phyloP scores from a whole-genome alignment of 2,329 filamentous ascomycete genomes.

The Graphilbum sp. region DNA sequence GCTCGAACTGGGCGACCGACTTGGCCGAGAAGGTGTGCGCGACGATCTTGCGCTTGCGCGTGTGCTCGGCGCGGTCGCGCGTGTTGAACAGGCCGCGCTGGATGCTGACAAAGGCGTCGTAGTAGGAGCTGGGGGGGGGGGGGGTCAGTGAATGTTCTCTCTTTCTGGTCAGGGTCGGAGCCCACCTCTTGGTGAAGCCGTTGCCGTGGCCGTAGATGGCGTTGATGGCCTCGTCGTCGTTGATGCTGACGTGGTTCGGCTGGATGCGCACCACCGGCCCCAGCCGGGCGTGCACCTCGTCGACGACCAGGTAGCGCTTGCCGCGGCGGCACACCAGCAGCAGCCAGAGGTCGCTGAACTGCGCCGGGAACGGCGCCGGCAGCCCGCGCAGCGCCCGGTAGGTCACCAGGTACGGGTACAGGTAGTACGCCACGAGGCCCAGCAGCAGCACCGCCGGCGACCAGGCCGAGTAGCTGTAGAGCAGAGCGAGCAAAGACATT shows the following conservation, averaged over 20 bases:
- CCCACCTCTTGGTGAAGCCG: constrained; percentile 54
- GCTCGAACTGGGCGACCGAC: constrained; percentile 69
- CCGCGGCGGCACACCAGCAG: constrained; percentile 50
- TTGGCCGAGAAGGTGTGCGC: constrained; percentile 77
- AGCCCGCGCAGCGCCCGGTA: constrained; percentile 32
- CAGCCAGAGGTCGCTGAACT: constrained; percentile 70
- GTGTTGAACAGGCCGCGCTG: constrained; percentile 80
- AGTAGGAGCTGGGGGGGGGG: constrained; percentile 25
- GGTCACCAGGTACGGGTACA: constrained; percentile 44
- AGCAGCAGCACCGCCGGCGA: constrained; percentile 27
- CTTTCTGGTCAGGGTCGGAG: constrained; percentile 4
- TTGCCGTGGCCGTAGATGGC: constrained; percentile 67
- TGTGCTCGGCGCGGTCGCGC: constrained; percentile 63
- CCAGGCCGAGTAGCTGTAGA: constrained; percentile 23
- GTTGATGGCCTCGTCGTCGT: constrained; percentile 62
- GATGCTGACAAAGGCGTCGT: constrained; percentile 84
- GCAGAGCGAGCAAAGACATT: neutral
- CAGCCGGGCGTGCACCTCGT: constrained; percentile 56
- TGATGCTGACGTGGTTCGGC: constrained; percentile 70
- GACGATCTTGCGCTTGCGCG: constrained; percentile 76
- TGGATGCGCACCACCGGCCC: constrained; percentile 72
- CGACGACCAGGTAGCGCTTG: constrained; percentile 45
- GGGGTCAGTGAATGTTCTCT: constrained; percentile 55
- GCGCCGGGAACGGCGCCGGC: constrained; percentile 44
- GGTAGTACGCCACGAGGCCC: constrained; percentile 34